Evolutionary conservation across 2,329 filamentous ascomycete genomes (phyloP).

Genomic region (Nigrograna mackinnonii): DNA sequence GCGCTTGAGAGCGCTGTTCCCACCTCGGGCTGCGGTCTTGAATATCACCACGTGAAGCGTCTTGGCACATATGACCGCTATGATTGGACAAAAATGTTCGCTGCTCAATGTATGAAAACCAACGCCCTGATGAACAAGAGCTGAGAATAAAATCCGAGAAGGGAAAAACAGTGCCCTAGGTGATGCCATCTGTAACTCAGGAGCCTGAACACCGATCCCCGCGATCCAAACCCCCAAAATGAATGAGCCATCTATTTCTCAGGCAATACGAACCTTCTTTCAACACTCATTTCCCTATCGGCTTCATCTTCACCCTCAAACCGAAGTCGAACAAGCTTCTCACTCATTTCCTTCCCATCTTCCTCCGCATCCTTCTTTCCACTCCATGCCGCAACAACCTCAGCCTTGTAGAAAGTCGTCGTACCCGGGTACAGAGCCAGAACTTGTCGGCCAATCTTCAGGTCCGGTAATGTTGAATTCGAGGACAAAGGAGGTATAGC

Average conservation of each 20-base stretch:
- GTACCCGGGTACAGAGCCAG: conserved; percentile 56
- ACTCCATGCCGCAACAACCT: conserved; percentile 49
- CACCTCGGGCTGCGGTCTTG: not conserved
- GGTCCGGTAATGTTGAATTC: conserved; percentile 46
- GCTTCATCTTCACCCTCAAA: conserved; percentile 55
- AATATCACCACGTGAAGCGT: not conserved
- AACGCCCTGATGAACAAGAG: not conserved
- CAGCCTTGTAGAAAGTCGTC: conserved; percentile 58
- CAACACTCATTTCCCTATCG: conserved; percentile 51
- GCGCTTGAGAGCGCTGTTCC: too few relatives aligned
- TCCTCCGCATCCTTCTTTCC: conserved; percentile 35
- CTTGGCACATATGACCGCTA: not conserved
- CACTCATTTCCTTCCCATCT: conserved; percentile 39
- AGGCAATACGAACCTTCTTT: conserved; percentile 53
- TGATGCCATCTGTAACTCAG: too few relatives aligned
- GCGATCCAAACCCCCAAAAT: not conserved
- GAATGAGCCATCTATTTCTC: conserved; percentile 23
- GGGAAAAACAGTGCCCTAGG: too few relatives aligned
- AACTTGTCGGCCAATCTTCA: conserved; percentile 48
- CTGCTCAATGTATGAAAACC: too few relatives aligned
- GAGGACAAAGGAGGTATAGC: conserved; percentile 46
- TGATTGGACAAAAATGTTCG: not conserved
- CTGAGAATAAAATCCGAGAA: too few relatives aligned
- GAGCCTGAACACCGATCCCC: too few relatives aligned
- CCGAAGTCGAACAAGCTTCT: conserved; percentile 46